Evolutionary conservation across 106 monocot genomes (phyloP).

Genomic region (Apostasia ramifera): DNA sequence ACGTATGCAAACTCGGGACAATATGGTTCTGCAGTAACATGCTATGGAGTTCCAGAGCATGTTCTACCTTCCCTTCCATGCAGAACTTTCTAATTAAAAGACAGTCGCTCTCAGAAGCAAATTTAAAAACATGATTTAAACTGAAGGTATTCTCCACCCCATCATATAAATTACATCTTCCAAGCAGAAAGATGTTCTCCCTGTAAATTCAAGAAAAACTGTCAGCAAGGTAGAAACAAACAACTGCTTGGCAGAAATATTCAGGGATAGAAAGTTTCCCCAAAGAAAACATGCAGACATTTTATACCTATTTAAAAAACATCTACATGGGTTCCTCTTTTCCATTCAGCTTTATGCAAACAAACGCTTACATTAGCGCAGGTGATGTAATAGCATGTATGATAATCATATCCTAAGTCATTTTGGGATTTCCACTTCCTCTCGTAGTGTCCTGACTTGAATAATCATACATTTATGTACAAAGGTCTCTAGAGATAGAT

Average conservation of each 20-base stretch:
- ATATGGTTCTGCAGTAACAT: slow-evolving; percentile 16
- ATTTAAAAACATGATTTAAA: slow-evolving; percentile 10
- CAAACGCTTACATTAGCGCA: too few relatives aligned
- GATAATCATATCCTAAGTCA: too few relatives aligned
- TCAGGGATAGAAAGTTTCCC: background rate
- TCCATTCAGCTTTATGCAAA: too few relatives aligned
- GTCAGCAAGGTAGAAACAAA: background rate
- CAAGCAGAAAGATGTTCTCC: slow-evolving; percentile 34
- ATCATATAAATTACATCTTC: slow-evolving; percentile 26
- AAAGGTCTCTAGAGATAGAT: too few relatives aligned
- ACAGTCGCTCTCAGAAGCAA: slow-evolving; percentile 17
- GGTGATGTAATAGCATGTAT: too few relatives aligned
- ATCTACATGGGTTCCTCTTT: too few relatives aligned
- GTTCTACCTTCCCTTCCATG: slow-evolving; percentile 33
- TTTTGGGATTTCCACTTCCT: too few relatives aligned
- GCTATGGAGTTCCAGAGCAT: slow-evolving; percentile 33
- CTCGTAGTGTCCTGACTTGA: too few relatives aligned
- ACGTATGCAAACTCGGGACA: slow-evolving; percentile 33
- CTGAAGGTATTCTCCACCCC: slow-evolving; percentile 13
- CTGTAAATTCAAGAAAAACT: slow-evolving; percentile 27
- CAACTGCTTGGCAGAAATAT: background rate
- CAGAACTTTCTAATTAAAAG: slow-evolving; percentile 44
- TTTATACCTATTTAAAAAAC: too few relatives aligned
- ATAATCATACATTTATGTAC: too few relatives aligned
- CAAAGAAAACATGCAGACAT: too few relatives aligned